Evolutionary conservation across 106 monocot species (phyloP).

Genomic region (Dendrobium catenatum): DNA sequence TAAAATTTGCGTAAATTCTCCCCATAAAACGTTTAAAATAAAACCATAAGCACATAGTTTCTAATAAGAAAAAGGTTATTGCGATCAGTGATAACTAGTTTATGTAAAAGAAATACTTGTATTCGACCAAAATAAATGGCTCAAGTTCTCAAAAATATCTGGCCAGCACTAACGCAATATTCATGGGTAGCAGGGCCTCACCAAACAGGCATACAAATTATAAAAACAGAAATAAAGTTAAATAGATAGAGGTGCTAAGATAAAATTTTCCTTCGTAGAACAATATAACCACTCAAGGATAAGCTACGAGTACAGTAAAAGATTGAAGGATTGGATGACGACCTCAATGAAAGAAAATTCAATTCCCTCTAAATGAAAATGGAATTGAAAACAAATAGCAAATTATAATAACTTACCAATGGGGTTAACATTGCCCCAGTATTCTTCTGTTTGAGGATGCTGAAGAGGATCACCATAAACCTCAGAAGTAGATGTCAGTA

Average conservation of each 20-base stretch:
- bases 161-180: neutral
- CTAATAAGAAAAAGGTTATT: neutral
- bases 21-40: too few species aligned
- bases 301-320: neutral
- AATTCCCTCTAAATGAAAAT: neutral
- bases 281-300: neutral
- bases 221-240: neutral
- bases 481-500: conserved; percentile 93
- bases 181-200: neutral
- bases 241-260: neutral
- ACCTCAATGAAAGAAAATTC: neutral
- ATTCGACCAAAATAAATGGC: neutral
- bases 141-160: neutral
- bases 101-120: neutral
- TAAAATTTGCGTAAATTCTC: neutral
- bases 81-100: neutral
- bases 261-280: neutral
- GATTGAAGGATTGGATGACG: neutral
- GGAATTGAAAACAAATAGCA: neutral
- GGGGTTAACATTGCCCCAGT: conserved; percentile 99
- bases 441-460: conserved; percentile 93
- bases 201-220: neutral
- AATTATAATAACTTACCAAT: conserved; percentile 45
- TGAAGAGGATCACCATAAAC: conserved; percentile 98
- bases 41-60: too few species aligned